Conservation (phyloP, 371 early-diverging fungal species). For the Lichtheimia ornata region DNA sequence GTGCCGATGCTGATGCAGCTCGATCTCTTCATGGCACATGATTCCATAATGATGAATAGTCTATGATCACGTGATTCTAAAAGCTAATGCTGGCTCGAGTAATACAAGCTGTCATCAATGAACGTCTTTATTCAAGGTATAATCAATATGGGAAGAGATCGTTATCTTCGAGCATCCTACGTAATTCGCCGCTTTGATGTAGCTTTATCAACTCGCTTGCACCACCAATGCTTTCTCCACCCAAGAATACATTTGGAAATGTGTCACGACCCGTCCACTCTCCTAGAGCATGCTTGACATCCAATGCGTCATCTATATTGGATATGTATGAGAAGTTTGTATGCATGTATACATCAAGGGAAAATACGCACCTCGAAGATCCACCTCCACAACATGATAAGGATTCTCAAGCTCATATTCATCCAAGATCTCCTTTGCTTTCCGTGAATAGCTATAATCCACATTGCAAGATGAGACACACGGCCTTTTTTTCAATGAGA, state of each 20-base stretch:
- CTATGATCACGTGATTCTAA: too few relatives aligned
- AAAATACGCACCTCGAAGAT: constrained; percentile 5
- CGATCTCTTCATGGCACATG: too few relatives aligned
- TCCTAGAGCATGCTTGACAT: constrained; percentile 32
- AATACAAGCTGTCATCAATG: too few relatives aligned
- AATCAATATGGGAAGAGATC: too few relatives aligned
- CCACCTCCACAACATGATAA: constrained; percentile 11
- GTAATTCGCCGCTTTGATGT: constrained; percentile 2
- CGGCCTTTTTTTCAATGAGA: not conserved
- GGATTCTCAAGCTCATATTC: constrained; percentile 7
- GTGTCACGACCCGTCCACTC: constrained; percentile 35
- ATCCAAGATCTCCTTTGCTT: constrained; percentile 13
- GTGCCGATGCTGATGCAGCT: too few relatives aligned
- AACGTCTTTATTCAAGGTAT: too few relatives aligned
- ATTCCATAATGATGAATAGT: too few relatives aligned
- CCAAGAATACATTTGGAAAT: constrained; percentile 47
- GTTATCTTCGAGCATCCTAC: not conserved
- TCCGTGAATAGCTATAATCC: constrained; percentile 8
- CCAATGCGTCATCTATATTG: constrained; percentile 15
- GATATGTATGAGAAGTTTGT: too few relatives aligned
- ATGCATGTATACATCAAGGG: too few relatives aligned
- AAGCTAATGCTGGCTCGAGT: too few relatives aligned
- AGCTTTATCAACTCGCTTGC: constrained; percentile 31
- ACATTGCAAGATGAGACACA: not conserved
- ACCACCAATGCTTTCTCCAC: constrained; percentile 46